These are phyloP conservation scores for Suillus tomentosus DNA, from an alignment of 768 basidiomycete genomes.

Conservation along the genomic window DNA sequence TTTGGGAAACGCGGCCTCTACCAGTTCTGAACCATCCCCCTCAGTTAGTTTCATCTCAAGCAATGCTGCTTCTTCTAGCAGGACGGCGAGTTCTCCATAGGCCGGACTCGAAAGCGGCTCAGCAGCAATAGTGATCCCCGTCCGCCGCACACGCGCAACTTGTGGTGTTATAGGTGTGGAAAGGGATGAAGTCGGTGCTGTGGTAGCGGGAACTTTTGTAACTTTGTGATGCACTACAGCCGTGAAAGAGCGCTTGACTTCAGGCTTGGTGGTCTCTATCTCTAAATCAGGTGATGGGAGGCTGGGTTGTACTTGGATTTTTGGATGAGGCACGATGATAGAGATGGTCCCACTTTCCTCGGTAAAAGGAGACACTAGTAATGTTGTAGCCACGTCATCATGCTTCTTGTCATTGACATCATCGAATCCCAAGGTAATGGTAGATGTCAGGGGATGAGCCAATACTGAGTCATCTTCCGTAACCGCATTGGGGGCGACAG, in stretches of 20 bases:
- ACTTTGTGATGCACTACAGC: conserved; percentile 63
- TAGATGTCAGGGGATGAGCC: background rate
- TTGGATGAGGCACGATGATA: conserved; percentile 12
- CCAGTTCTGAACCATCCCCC: conserved; percentile 35
- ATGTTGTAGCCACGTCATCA: background rate
- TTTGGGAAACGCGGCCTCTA: conserved; percentile 15
- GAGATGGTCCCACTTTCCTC: conserved; percentile 9
- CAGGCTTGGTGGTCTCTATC: conserved; percentile 5
- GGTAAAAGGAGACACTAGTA: too few relatives aligned
- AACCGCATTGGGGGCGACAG: background rate
- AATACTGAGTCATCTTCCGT: background rate
- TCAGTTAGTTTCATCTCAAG: conserved; percentile 55
- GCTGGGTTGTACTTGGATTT: conserved; percentile 10
- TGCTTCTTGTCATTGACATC: background rate
- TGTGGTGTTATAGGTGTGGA: conserved; percentile 31
- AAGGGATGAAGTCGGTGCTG: conserved; percentile 23
- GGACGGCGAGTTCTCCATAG: conserved; percentile 50
- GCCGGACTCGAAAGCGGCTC: conserved; percentile 49
- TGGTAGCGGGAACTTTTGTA: conserved; percentile 35
- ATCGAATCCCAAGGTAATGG: too few relatives aligned
- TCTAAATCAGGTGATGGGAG: conserved; percentile 15
- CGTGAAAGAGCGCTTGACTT: conserved; percentile 41
- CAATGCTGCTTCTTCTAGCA: conserved; percentile 60
- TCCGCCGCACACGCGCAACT: conserved; percentile 29
- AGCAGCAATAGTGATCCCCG: conserved; percentile 20